Conservation (phyloP, 345 rosid genomes). For the Aurinia saxatilis region DNA sequence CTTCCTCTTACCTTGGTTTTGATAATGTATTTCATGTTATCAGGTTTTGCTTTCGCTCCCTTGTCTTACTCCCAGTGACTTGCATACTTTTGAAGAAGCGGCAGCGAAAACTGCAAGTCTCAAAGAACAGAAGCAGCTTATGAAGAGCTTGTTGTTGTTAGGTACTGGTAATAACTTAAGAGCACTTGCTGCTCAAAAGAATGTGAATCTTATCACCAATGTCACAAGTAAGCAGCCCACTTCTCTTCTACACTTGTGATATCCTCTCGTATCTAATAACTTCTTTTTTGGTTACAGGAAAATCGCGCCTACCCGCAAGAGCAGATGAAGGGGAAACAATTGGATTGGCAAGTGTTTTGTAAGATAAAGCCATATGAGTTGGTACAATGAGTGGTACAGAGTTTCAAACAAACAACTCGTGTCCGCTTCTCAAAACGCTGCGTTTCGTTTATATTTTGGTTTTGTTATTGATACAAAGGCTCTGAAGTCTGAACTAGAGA, state of each 20-base stretch:
- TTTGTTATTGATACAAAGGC: too few relatives aligned
- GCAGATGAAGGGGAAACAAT: constrained; percentile 45
- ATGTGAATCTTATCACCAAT: constrained; percentile 58
- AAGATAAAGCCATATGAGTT: constrained; percentile 9
- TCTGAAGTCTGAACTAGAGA: too few relatives aligned
- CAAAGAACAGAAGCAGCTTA: constrained; percentile 81
- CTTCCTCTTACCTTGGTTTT: not conserved
- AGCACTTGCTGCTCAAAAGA: constrained; percentile 70
- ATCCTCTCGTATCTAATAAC: not conserved
- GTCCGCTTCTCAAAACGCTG: too few relatives aligned
- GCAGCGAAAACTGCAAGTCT: constrained; percentile 62
- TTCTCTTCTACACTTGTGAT: not conserved
- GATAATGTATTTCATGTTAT: not conserved
- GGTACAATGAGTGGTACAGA: not conserved
- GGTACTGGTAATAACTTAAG: constrained; percentile 66
- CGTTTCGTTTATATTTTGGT: too few relatives aligned
- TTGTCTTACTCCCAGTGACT: constrained; percentile 45
- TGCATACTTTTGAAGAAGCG: constrained; percentile 79
- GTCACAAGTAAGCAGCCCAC: constrained; percentile 39
- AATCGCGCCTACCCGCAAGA: constrained; percentile 39
- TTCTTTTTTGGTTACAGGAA: constrained; percentile 22
- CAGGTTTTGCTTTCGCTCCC: constrained; percentile 85
- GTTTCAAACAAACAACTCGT: too few relatives aligned
- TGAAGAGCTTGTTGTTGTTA: constrained; percentile 65
- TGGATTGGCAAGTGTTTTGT: constrained; percentile 61